phyloP scores from a whole-genome alignment of 371 early-diverging fungal genomes.

The Rhizopus sp. region DNA sequence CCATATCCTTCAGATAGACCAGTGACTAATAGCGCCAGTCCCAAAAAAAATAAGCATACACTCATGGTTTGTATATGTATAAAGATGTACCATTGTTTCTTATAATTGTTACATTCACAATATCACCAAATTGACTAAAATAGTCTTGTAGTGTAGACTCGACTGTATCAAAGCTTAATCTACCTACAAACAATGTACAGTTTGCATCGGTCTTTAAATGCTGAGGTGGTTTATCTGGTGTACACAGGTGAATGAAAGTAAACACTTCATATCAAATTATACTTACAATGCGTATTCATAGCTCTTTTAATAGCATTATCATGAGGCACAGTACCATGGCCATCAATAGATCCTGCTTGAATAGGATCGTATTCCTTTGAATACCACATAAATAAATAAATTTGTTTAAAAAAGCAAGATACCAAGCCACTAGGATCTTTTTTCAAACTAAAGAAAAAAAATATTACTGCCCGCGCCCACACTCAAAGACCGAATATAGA shows the following conservation, averaged over 20 bases:
- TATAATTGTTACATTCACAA: conserved; percentile 28
- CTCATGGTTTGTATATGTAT: neutral
- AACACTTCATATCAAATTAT: neutral
- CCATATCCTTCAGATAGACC: conserved; percentile 60
- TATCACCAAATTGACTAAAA: conserved; percentile 47
- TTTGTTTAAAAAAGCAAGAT: conserved; percentile 5
- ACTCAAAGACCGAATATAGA: neutral
- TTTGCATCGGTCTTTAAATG: conserved; percentile 36
- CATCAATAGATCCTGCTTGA: conserved; percentile 61
- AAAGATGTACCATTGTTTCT: conserved; percentile 41
- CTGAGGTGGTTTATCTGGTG: conserved; percentile 39
- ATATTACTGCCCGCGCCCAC: neutral
- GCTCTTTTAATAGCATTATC: conserved; percentile 59
- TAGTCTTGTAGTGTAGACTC: conserved; percentile 21
- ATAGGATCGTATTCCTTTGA: conserved; percentile 56
- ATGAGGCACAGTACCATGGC: conserved; percentile 50
- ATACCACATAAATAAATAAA: conserved; percentile 47
- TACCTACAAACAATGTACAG: conserved; percentile 55
- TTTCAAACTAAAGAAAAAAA: conserved; percentile 5
- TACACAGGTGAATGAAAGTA: neutral
- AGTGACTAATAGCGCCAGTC: conserved; percentile 40
- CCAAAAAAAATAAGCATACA: neutral
- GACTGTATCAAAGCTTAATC: conserved; percentile 48
- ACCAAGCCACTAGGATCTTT: conserved; percentile 23
- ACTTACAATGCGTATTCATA: conserved; percentile 10